Percentiles rank a stretch among this genome's conserved stretches.
Conservation (phyloP, 306 rosid species). For the Datisca glomerata region DNA sequence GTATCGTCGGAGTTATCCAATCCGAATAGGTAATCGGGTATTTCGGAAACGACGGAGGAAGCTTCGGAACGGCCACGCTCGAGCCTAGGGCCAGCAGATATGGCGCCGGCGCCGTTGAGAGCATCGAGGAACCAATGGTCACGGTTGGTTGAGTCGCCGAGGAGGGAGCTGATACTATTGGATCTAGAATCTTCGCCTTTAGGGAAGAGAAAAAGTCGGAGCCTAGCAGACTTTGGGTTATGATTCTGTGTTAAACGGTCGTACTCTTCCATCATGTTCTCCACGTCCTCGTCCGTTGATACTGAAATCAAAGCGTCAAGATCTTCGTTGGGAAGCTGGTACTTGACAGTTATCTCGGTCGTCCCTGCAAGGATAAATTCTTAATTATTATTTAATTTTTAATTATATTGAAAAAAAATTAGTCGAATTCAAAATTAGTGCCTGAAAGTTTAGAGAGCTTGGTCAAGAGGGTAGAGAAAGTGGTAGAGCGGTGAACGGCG, state of each 20-base stretch:
- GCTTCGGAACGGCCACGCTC: constrained; percentile 82
- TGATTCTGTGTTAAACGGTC: constrained; percentile 65
- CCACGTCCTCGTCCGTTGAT: constrained; percentile 85
- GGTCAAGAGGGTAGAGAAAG: constrained; percentile 49
- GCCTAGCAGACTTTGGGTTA: constrained; percentile 58
- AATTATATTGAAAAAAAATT: neutral
- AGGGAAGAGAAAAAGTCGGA: constrained; percentile 64
- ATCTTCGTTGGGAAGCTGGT: constrained; percentile 96
- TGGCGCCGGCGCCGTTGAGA: constrained; percentile 60
- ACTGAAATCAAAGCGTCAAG: constrained; percentile 87
- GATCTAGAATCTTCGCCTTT: constrained; percentile 40
- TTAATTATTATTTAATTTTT: neutral
- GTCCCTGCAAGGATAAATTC: constrained; percentile 27
- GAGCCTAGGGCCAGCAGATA: constrained; percentile 25
- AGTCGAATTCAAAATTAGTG: no score
- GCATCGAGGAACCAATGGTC: constrained; percentile 92
- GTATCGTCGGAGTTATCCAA: constrained; percentile 63
- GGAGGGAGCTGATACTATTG: constrained; percentile 65
- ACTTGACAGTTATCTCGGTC: constrained; percentile 51
- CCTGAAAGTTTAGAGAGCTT: constrained; percentile 85
- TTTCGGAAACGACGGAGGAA: constrained; percentile 77
- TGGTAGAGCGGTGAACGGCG: constrained; percentile 55
- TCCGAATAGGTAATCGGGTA: constrained; percentile 88
- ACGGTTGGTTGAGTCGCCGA: constrained; percentile 68
- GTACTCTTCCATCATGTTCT: constrained; percentile 95